Percentiles rank a stretch among this genome's conserved stretches.
phyloP scores from a whole-genome alignment of 2,329 filamentous ascomycete genomes.

The Ophiostoma angusticollis region DNA sequence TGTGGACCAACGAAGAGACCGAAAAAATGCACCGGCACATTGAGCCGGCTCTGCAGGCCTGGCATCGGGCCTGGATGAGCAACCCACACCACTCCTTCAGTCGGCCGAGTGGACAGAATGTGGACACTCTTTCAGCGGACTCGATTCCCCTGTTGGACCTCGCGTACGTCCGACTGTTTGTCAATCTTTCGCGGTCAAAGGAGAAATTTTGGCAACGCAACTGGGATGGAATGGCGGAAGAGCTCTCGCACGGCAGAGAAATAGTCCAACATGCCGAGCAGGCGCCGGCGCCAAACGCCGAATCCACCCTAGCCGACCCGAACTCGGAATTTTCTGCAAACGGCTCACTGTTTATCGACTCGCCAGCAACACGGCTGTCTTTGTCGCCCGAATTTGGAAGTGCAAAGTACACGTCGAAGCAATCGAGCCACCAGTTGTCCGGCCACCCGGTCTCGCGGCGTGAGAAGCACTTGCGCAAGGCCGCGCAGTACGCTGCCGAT shows the following conservation, averaged over 20 bases:
- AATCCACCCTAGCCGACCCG: slow-evolving; percentile 29
- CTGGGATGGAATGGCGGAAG: slow-evolving; percentile 82
- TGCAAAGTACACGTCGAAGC: slow-evolving; percentile 21
- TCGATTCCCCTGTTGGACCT: slow-evolving; percentile 83
- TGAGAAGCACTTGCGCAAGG: slow-evolving; percentile 80
- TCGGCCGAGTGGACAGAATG: slow-evolving; percentile 60
- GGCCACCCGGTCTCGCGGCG: slow-evolving; percentile 50
- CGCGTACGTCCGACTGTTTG: slow-evolving; percentile 83
- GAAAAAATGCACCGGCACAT: slow-evolving; percentile 95
- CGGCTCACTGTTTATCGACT: slow-evolving; percentile 35
- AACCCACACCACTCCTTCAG: slow-evolving; percentile 72
- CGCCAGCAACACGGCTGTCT: slow-evolving; percentile 38
- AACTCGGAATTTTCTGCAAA: slow-evolving; percentile 25
- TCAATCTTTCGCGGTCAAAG: slow-evolving; percentile 84
- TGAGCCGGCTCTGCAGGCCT: slow-evolving; percentile 83
- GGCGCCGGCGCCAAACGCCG: slow-evolving; percentile 38
- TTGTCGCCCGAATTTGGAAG: slow-evolving; percentile 34
- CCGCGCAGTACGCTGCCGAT: slow-evolving; percentile 90
- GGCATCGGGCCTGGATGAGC: slow-evolving; percentile 84
- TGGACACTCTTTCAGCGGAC: slow-evolving; percentile 75
- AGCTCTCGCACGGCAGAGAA: slow-evolving; percentile 66
- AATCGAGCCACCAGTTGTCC: slow-evolving; percentile 12
- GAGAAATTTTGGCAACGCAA: slow-evolving; percentile 91
- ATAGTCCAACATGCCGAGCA: slow-evolving; percentile 60
- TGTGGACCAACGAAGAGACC: slow-evolving; percentile 85